These are phyloP conservation scores for Larix kaempferi DNA, from an alignment of 75 land plant genomes.

Conservation along the genomic window DNA sequence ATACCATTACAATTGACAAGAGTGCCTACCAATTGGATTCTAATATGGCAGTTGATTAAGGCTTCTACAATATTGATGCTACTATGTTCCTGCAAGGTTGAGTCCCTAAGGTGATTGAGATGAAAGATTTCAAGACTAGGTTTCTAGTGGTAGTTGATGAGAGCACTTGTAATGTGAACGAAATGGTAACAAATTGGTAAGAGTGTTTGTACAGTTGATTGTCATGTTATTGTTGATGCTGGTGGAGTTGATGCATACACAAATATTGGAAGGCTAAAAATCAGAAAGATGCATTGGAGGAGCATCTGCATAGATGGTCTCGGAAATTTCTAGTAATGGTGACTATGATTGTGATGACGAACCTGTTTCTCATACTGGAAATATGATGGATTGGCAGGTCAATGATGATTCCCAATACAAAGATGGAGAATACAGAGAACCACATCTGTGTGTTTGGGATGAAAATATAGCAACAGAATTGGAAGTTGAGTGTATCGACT, in stretches of 20 bases:
- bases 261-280: not conserved
- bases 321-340: not conserved
- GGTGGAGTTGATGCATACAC: not conserved
- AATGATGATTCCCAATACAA: conserved; percentile 21
- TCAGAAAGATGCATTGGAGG: not conserved
- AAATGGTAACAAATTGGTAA: too few species aligned
- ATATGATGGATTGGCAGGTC: not conserved
- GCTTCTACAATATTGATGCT: not conserved
- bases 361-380: not conserved
- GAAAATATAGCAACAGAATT: conserved; percentile 22
- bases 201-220: not conserved
- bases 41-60: too few species aligned
- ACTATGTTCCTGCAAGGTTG: not conserved
- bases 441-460: conserved; percentile 17
- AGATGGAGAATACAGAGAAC: conserved; percentile 50
- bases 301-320: not conserved
- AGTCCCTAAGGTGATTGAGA: too few species aligned
- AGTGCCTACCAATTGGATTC: too few species aligned
- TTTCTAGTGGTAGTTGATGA: too few species aligned
- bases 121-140: too few species aligned
- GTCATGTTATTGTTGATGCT: not conserved
- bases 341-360: not conserved
- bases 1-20: too few species aligned
- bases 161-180: too few species aligned
- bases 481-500: conserved; percentile 35